Evolutionary conservation across 1,139 yeast genomes (phyloP), one percentile per base, ranked within the genome.

Genomic region (Trichomonascaceae sp.): DNA sequence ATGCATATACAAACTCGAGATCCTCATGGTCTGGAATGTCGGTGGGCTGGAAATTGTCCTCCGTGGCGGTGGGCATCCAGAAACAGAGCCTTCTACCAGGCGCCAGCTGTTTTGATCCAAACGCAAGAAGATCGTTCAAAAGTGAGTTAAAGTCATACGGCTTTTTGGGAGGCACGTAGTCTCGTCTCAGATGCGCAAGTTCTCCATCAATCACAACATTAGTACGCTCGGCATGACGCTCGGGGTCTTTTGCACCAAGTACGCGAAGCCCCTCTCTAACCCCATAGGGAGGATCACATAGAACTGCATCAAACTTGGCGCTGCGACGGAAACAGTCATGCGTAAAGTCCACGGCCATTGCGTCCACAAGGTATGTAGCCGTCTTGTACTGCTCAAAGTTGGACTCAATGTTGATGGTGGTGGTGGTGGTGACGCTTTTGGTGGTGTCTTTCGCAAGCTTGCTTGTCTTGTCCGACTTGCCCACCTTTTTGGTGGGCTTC

Each of bases 61-160:
- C 94, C 51, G 85, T 85, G 2, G 96, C 93, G 0, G 93, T 80
- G 0, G 99, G 99, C 93, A 89, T 82, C 99, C 99, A 89, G 54
- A 85, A 87, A 16, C 93, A 82, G 26, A 89, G 62, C 41, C 97
- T 62, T 0, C 96, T 95, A 8, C 70, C 71, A 2, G 74, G 61
- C 0, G 79, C 81, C 37, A 89, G 63, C 47, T 89, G 69, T 6
- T 65, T 62, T 1, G 89, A 73, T 0, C 94, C 71, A 62, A 79
- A 89, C 17, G 62, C 57, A 28, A 89, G 62, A 33, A 92, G 60
- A 52, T 87, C 96, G 45, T 76, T 80, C 30, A 92, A 61, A 44
- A 89, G 60, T 30, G 74, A 64, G 41, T 81, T 80, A 43, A 89
- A 65, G 42, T 80, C 80, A 53, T 84, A 87, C 0, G 95, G 92